Evolutionary conservation across 2,329 filamentous ascomycete species (phyloP).

Genomic region (Teratosphaeria nubilosa): DNA sequence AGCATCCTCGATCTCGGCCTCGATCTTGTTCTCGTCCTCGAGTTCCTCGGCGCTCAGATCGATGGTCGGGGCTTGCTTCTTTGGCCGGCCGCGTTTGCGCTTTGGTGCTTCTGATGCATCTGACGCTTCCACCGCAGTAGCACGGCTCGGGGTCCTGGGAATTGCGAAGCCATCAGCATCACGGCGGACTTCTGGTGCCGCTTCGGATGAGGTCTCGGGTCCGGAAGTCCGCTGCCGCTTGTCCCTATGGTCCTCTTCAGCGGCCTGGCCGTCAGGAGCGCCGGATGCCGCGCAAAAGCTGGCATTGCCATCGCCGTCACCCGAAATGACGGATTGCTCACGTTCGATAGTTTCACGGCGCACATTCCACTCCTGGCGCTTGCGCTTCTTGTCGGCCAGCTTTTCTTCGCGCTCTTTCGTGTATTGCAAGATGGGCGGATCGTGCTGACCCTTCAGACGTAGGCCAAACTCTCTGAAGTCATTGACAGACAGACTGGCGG

Average conservation of each 20-base stretch:
- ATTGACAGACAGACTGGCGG: slow-evolving; percentile 74
- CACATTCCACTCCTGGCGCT: slow-evolving; percentile 15
- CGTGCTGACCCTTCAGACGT: slow-evolving; percentile 57
- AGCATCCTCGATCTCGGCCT: slow-evolving; percentile 33
- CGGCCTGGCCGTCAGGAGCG: slow-evolving; percentile 1
- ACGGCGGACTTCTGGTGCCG: slow-evolving; percentile 16
- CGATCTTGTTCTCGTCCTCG: slow-evolving; percentile 36
- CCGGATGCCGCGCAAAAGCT: slow-evolving; percentile 4
- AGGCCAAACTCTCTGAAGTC: slow-evolving; percentile 68
- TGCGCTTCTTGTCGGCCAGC: slow-evolving; percentile 21
- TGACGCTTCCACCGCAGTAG: slow-evolving; percentile 5
- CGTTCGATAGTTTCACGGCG: slow-evolving; percentile 3
- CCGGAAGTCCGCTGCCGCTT: slow-evolving; percentile 12
- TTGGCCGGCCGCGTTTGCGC: slow-evolving; percentile 22
- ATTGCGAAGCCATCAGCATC: slow-evolving; percentile 35
- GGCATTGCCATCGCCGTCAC: slow-evolving; percentile 8
- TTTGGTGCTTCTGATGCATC: slow-evolving; percentile 23
- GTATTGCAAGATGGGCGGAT: slow-evolving; percentile 74
- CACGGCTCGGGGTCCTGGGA: slow-evolving; percentile 18
- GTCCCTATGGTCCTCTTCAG: slow-evolving; percentile 2
- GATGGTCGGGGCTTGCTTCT: slow-evolving; percentile 21
- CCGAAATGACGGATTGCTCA: slow-evolving; percentile 1
- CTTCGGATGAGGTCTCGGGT: slow-evolving; percentile 2
- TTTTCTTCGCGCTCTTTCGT: slow-evolving; percentile 42
- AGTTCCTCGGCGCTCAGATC: slow-evolving; percentile 36